Evolutionary conservation across 805 yeast genomes (phyloP).

Genomic region (Saccharomycopsis synnaedendra): DNA sequence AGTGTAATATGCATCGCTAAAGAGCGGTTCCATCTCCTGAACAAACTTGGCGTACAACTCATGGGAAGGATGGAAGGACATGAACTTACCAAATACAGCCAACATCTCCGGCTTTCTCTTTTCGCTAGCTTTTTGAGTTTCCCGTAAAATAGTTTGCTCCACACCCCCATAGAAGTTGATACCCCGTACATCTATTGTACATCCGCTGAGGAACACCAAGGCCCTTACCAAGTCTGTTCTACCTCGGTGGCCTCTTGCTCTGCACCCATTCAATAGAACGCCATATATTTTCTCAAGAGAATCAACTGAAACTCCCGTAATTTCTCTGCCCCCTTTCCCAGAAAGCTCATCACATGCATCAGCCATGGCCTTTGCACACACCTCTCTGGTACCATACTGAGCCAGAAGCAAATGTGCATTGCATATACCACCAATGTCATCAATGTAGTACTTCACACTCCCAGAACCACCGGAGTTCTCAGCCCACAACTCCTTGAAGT

Average conservation of each 20-base stretch:
- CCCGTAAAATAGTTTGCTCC: no score
- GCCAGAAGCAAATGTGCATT: conserved; percentile 40
- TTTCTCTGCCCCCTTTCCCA: conserved; percentile 23
- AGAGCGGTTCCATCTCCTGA: conserved; percentile 22
- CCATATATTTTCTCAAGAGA: conserved; percentile 31
- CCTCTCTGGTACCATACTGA: conserved; percentile 54
- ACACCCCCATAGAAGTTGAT: no score
- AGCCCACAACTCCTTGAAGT: conserved; percentile 61
- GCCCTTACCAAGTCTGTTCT: conserved; percentile 70
- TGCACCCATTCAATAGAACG: conserved; percentile 45
- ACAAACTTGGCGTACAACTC: conserved; percentile 26
- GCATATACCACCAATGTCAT: conserved; percentile 52
- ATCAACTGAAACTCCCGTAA: conserved; percentile 18
- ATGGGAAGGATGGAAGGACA: conserved; percentile 26
- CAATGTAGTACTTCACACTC: conserved; percentile 55
- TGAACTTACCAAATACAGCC: conserved; percentile 36
- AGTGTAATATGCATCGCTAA: conserved; percentile 27
- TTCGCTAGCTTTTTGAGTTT: no score
- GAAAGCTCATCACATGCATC: conserved; percentile 37
- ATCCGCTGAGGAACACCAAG: conserved; percentile 42
- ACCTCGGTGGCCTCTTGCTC: conserved; percentile 83
- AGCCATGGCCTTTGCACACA: conserved; percentile 58
- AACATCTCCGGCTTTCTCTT: no score
- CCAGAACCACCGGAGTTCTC: conserved; percentile 66
- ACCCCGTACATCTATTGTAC: no score